Evolutionary conservation across 495 filamentous ascomycete species (phyloP).

Genomic region (Podospora bellae-mahoneyi): DNA sequence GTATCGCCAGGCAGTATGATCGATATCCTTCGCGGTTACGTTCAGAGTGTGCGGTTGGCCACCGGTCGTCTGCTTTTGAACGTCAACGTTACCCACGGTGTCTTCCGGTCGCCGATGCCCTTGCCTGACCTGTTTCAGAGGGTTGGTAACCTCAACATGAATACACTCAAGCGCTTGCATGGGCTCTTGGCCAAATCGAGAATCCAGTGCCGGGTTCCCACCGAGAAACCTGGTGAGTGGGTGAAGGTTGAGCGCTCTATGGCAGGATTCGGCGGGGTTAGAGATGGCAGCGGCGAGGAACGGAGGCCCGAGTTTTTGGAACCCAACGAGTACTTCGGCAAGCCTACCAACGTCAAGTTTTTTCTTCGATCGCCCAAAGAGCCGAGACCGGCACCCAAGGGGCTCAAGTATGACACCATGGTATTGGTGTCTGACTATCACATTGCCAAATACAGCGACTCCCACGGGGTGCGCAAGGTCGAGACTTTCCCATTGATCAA

Average conservation of each 20-base stretch:
- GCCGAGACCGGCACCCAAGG: slow-evolving; percentile 14
- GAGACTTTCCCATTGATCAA: slow-evolving; percentile 64
- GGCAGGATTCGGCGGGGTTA: slow-evolving; percentile 39
- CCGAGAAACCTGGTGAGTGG: slow-evolving; percentile 33
- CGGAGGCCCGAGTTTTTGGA: background rate
- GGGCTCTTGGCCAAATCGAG: slow-evolving; percentile 47
- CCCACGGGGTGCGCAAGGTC: slow-evolving; percentile 27
- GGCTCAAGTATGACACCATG: slow-evolving; percentile 24
- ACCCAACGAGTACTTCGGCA: slow-evolving; percentile 7
- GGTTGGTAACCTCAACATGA: background rate
- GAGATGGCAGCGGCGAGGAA: slow-evolving; percentile 17
- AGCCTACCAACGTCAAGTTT: slow-evolving; percentile 25
- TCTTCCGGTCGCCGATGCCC: slow-evolving; percentile 38
- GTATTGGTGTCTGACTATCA: slow-evolving; percentile 38
- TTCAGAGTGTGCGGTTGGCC: slow-evolving; percentile 62
- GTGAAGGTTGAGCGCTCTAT: slow-evolving; percentile 44
- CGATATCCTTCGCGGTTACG: slow-evolving; percentile 60
- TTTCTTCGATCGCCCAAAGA: slow-evolving; percentile 16
- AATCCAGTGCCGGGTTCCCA: slow-evolving; percentile 40
- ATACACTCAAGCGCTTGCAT: slow-evolving; percentile 26
- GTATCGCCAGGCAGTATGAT: slow-evolving; percentile 36
- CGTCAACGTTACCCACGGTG: slow-evolving; percentile 50
- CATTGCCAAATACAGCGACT: background rate
- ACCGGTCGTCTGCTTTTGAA: slow-evolving; percentile 64
- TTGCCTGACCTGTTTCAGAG: slow-evolving; percentile 27